These are phyloP conservation scores for Alternaria angustiovoidea DNA, from an alignment of 2,329 filamentous ascomycete species.

Conservation along the genomic window DNA sequence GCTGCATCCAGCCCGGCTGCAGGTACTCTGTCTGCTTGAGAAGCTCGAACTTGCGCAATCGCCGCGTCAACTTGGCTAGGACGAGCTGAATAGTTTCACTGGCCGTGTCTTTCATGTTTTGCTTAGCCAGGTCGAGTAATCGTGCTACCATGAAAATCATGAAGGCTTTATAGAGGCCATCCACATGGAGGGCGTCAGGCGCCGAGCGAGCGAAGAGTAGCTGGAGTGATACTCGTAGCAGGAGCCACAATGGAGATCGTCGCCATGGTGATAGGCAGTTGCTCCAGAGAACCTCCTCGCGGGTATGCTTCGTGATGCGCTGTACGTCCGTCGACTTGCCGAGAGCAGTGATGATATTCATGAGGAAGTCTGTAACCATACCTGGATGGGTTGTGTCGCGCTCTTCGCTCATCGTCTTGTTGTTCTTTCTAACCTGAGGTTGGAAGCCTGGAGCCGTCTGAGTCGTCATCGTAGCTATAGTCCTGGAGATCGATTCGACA, in stretches of 20 bases:
- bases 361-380: constrained; percentile 62
- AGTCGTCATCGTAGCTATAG: constrained; percentile 48
- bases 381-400: constrained; percentile 61
- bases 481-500: constrained; percentile 35
- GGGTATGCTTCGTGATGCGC: constrained; percentile 61
- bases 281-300: constrained; percentile 63
- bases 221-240: constrained; percentile 63
- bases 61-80: constrained; percentile 32
- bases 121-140: constrained; percentile 30
- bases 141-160: constrained; percentile 61
- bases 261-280: constrained; percentile 56
- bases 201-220: constrained; percentile 37
- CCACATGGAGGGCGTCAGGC: neutral
- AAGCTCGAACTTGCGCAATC: constrained; percentile 33
- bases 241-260: constrained; percentile 63
- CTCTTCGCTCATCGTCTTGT: constrained; percentile 48
- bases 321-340: constrained; percentile 37
- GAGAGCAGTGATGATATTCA: constrained; percentile 50
- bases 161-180: constrained; percentile 59
- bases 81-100: constrained; percentile 22
- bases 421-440: constrained; percentile 52
- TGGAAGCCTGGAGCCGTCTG: constrained; percentile 48
- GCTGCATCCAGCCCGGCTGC: constrained; percentile 9
- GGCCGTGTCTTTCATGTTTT: constrained; percentile 7
- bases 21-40: constrained; percentile 13